Conservation (phyloP, 768 basidiomycete species). For the Saitozyma sp. region DNA sequence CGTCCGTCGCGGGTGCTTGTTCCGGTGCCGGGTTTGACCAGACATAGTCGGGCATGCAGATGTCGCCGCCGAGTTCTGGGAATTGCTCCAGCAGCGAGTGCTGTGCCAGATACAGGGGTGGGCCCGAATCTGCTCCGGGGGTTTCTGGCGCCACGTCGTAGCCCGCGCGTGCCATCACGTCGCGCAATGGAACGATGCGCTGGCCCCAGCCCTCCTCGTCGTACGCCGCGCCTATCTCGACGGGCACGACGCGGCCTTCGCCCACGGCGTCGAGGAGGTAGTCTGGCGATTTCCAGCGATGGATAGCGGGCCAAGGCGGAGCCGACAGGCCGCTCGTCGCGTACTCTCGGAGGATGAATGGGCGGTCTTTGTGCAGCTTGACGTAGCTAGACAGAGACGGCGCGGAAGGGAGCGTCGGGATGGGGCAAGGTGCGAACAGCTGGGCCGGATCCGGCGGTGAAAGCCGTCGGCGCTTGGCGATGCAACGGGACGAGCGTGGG, state of each 20-base stretch:
- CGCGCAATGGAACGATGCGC: conserved; percentile 71
- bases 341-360: conserved; percentile 73
- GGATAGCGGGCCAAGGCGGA: conserved; percentile 72
- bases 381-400: conserved; percentile 67
- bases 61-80: conserved; percentile 70
- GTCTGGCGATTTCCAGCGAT: conserved; percentile 66
- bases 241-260: conserved; percentile 78
- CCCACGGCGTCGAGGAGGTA: conserved; percentile 76
- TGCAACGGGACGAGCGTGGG: neutral
- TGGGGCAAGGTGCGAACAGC: conserved; percentile 42
- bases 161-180: conserved; percentile 61
- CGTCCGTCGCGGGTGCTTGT: conserved; percentile 60
- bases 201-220: conserved; percentile 78
- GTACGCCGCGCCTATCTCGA: conserved; percentile 86
- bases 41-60: conserved; percentile 83
- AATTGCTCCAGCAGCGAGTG: conserved; percentile 84
- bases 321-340: neutral
- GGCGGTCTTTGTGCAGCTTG: conserved; percentile 55
- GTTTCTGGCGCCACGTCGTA: conserved; percentile 35
- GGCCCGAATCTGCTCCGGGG: neutral
- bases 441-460: conserved; percentile 15
- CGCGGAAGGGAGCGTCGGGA: conserved; percentile 57
- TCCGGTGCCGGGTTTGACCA: conserved; percentile 61
- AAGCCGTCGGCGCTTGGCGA: neutral
- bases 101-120: conserved; percentile 78